These are phyloP conservation scores for Fennellomyces sp. DNA, from an alignment of 371 early-diverging fungal genomes.

Conservation along the genomic window DNA sequence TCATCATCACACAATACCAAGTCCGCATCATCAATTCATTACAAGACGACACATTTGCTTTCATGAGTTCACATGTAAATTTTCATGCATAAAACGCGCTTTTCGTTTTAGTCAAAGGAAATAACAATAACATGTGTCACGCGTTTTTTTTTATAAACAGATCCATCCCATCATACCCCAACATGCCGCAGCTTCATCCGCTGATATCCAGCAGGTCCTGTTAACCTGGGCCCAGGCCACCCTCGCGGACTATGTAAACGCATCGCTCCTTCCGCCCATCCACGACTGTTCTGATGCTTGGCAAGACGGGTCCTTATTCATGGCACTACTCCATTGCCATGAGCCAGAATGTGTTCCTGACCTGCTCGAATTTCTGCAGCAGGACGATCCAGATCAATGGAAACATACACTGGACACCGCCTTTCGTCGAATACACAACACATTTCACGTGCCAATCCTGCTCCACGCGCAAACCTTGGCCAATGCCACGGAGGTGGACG, in stretches of 20 bases:
- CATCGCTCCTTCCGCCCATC: conserved; percentile 47
- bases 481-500: conserved; percentile 16
- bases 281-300: conserved; percentile 61
- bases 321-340: conserved; percentile 68
- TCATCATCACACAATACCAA: conserved; percentile 40
- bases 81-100: neutral
- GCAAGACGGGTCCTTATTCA: conserved; percentile 68
- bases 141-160: conserved; percentile 6
- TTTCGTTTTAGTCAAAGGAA: neutral
- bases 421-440: conserved; percentile 22
- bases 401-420: conserved; percentile 17
- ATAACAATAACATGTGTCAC: conserved; percentile 3
- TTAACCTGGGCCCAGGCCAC: conserved; percentile 63
- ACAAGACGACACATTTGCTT: conserved; percentile 24
- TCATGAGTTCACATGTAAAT: conserved; percentile 36
- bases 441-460: conserved; percentile 23
- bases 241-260: conserved; percentile 59
- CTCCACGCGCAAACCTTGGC: conserved; percentile 20
- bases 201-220: conserved; percentile 51
- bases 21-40: conserved; percentile 23
- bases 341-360: conserved; percentile 62
- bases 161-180: conserved; percentile 22
- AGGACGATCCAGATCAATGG: conserved; percentile 11
- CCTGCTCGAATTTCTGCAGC: conserved; percentile 28
- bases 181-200: conserved; percentile 25